Conservation (phyloP, 2,329 filamentous ascomycete genomes). For the Alternaria incomplexa region DNA sequence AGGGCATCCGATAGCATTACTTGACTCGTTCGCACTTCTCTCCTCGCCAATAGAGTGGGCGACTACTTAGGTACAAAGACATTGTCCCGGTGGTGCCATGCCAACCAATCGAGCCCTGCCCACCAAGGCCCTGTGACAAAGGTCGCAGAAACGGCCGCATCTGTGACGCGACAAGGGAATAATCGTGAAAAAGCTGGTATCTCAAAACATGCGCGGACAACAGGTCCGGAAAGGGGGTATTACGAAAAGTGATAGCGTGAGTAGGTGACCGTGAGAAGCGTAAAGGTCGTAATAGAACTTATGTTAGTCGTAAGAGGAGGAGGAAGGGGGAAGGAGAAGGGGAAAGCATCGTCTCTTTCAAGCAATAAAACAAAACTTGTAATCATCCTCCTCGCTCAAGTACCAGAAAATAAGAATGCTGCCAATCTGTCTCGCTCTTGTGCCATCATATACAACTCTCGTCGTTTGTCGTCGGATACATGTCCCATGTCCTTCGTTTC, state of each 20-base stretch:
- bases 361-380: constrained; percentile 15
- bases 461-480: constrained; percentile 28
- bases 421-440: constrained; percentile 8
- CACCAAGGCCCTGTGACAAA: constrained; percentile 9
- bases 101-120: constrained; percentile 12
- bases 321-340: constrained; percentile 1
- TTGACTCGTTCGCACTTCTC: constrained; percentile 3
- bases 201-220: constrained; percentile 9
- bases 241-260: constrained; percentile 10
- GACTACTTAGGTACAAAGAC: constrained; percentile 8
- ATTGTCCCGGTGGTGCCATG: constrained; percentile 3
- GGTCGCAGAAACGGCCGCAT: constrained; percentile 15
- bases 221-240: constrained; percentile 15
- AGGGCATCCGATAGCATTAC: constrained; percentile 15
- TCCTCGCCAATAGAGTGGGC: constrained; percentile 14
- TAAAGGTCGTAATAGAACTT: neutral
- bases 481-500: constrained; percentile 17
- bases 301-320: constrained; percentile 1
- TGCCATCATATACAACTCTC: constrained; percentile 22
- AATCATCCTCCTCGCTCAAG: constrained; percentile 1
- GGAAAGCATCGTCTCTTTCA: constrained; percentile 19
- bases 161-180: neutral
- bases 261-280: neutral
- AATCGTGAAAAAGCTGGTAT: constrained; percentile 12
- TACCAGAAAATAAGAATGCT: constrained; percentile 2